Evolutionary conservation across 805 yeast species (phyloP).

Genomic region (Pichia deserticola): DNA sequence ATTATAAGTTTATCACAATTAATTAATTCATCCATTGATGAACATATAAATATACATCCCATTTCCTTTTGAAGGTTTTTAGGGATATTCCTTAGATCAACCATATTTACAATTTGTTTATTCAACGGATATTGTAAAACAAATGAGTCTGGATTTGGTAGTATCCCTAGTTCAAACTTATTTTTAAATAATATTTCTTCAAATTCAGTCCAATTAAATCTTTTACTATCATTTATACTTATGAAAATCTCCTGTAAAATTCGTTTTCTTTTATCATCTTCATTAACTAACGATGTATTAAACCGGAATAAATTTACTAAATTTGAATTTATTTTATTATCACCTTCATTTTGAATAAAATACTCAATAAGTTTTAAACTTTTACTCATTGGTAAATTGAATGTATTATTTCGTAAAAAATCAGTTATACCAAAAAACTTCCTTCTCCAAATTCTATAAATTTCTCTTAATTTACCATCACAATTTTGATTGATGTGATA

Average conservation of each 20-base stretch:
- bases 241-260: background rate
- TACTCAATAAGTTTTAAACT: background rate
- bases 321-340: background rate
- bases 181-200: background rate
- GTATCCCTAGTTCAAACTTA: too few species aligned
- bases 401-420: background rate
- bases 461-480: conserved; percentile 2
- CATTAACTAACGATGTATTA: background rate
- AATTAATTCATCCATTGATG: background rate
- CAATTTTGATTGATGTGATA: conserved; percentile 1
- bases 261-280: background rate
- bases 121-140: background rate
- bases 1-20: background rate
- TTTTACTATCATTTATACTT: background rate
- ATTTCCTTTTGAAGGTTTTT: too few species aligned
- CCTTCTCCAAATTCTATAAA: conserved; percentile 9
- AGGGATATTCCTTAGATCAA: too few species aligned
- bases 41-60: background rate
- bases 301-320: background rate
- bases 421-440: conserved; percentile 5
- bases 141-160: background rate
- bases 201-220: background rate
- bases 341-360: background rate
- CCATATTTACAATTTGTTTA: background rate
- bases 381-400: background rate